Evolutionary conservation across 1,139 yeast species (phyloP).

Genomic region (Yamadazyma epiphylla): DNA sequence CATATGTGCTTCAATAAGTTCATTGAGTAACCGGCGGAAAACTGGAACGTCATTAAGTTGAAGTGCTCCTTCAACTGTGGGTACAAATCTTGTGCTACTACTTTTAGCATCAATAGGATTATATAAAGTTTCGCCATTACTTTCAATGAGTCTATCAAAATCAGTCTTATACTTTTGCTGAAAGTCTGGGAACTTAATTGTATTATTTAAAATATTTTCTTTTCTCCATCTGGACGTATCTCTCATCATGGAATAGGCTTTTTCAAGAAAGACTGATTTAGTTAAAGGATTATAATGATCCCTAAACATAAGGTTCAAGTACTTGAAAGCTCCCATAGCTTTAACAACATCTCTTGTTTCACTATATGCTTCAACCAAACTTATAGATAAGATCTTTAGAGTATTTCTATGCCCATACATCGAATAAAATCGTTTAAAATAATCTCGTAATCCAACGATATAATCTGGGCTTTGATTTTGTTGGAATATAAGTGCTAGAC

Average conservation of each 20-base stretch:
- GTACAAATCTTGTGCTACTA: conserved; percentile 14
- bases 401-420: conserved; percentile 24
- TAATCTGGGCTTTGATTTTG: conserved; percentile 23
- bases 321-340: conserved; percentile 24
- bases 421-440: conserved; percentile 40
- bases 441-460: conserved; percentile 27
- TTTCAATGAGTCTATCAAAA: conserved; percentile 19
- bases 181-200: conserved; percentile 8
- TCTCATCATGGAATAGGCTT: conserved; percentile 6
- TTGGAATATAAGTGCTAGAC: conserved; percentile 25
- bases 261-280: conserved; percentile 5
- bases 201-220: conserved; percentile 17
- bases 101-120: conserved; percentile 22
- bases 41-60: conserved; percentile 27
- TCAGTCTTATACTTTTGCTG: conserved; percentile 10
- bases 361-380: conserved; percentile 32
- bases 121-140: conserved; percentile 13
- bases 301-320: conserved; percentile 15
- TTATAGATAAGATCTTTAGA: conserved; percentile 24
- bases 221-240: conserved; percentile 21
- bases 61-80: conserved; percentile 24
- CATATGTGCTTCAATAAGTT: conserved; percentile 13
- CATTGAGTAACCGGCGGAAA: conserved; percentile 19
- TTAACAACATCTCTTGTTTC: conserved; percentile 16
- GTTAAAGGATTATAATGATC: conserved; percentile 9